Base-by-base conservation (phyloP, 495 filamentous ascomycete species). In the Hyaloscypha hepaticicola region DNA sequence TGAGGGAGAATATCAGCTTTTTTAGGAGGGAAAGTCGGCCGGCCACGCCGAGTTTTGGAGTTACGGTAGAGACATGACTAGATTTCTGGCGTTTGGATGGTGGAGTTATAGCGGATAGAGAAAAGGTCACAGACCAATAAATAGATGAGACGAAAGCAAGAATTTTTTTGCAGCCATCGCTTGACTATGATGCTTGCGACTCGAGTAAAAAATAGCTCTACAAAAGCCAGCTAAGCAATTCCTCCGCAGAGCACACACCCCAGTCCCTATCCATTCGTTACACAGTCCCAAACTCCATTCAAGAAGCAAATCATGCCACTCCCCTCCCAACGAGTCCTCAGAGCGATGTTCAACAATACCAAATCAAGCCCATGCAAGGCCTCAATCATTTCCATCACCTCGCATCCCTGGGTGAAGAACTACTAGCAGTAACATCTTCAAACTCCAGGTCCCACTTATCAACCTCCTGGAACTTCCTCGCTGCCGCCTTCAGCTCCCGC, bases 1-100 rank as follows among this genome's bases (percentile, higher is more conserved):
- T 92, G 68, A 82, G 92, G 62, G 92, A 96, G 75, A 96, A 94
- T 69, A 89, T 97, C 45, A 90, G 91, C 21, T 88, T 96, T 63
- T 88, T 92, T 29, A 61, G 50, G 58, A 74, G 68, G 57, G 61
- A 56, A 12, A 81, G 76, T 67, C 70, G 79, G 41, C 72, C 75
- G 33, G 74, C 76, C 26, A 82, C 80, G 3, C 80, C 81, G 58
- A 72, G 64, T 66, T 14, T n/a, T 61, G 33, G 70, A 72, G 56
- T 52, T 60, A 31, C 51, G 8, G 19, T 58, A 48, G 50, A 24
- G 21, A 26, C n/a, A 6, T 25, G 38, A n/a, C 38, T 55, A 25
- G 41, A 26, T 21, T 11, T 59, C 31, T 59, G 16, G 48, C 31
- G 6, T 31, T 27, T 27, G 55, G 12, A 1, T 50, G 24, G 34